Base-by-base conservation (phyloP, 768 basidiomycete genomes). In the Podaxis carcinomalis region DNA sequence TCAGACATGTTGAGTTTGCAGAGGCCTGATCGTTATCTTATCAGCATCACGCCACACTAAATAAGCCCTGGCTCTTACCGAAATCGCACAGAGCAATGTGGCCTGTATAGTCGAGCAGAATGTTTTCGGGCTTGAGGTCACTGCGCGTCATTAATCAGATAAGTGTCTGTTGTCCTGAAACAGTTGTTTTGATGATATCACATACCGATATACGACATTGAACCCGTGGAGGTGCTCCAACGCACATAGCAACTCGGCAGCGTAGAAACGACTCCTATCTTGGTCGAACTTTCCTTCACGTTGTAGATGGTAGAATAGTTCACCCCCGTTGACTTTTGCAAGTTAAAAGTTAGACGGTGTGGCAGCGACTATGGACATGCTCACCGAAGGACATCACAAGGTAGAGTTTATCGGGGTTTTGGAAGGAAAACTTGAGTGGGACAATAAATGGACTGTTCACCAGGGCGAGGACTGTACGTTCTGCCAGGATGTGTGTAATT, bases 361-460 rank as follows among this genome's bases (percentile, higher is more conserved):
- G 16, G 40, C 14, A 25, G 16, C 5, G 0, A 37, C 7, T 21
- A 28, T 7, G 36, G 11, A 46, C 5, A 5, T 16, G 75, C 87
- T 60, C 53, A 90, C 91, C 89, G 68, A 98, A 98, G 23, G 95
- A 95, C 88, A 99, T 92, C 39, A 98, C 93, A 58, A 99, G 78
- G 72, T 99, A 99, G 5, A 99, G 79, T 73, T 99, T 99, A 72
- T 98, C 96, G 1, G 92, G 92, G 62, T 89, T 95, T 77, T 99
- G 96, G 83, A 98, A 99, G 4, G 94, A 96, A 75, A 99, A 98
- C 71, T 99, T 98, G 73, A 99, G 87, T 19, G 96, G 97, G 0
- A 98, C 97, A 73, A 99, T 98, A 78, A 99, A 99, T 0, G 96
- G 96, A 69, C 95, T 97, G 77, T 98, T 97, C 62, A 99, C 97